These are phyloP conservation scores for Cladosporium sp. DNA, from an alignment of 2,329 filamentous ascomycete genomes.

Conservation along the genomic window DNA sequence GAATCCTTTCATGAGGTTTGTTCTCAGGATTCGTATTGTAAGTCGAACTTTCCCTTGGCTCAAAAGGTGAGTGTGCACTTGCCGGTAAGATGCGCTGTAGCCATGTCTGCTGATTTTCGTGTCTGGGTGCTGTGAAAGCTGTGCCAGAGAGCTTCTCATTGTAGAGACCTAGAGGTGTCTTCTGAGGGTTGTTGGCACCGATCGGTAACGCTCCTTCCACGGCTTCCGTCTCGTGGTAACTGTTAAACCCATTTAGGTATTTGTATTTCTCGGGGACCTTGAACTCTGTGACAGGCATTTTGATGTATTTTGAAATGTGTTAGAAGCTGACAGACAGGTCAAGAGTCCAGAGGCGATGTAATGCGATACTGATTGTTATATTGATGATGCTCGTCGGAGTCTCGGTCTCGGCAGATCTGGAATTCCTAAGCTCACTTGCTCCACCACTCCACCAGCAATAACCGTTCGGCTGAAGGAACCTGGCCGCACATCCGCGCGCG, in stretches of 20 bases:
- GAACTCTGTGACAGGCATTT: slow-evolving; percentile 67
- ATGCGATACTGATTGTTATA: slow-evolving; percentile 1
- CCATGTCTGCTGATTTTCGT: slow-evolving; percentile 60
- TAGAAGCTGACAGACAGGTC: background rate
- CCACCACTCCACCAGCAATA: slow-evolving; percentile 5
- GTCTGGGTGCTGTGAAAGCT: slow-evolving; percentile 58
- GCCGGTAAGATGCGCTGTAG: slow-evolving; percentile 59
- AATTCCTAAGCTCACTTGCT: background rate
- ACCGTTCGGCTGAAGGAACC: slow-evolving; percentile 3
- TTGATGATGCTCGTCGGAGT: background rate
- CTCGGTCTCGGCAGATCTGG: background rate
- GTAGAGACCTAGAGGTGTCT: slow-evolving; percentile 75
- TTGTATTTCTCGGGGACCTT: slow-evolving; percentile 66
- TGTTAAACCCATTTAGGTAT: slow-evolving; percentile 77
- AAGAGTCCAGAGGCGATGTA: background rate
- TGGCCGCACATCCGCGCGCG: slow-evolving; percentile 3
- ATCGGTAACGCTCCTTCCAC: slow-evolving; percentile 71
- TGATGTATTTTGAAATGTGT: slow-evolving; percentile 22
- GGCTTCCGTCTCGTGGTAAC: slow-evolving; percentile 78
- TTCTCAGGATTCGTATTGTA: slow-evolving; percentile 54
- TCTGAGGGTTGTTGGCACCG: slow-evolving; percentile 79
- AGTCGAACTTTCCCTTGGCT: slow-evolving; percentile 49
- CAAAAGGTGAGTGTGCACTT: slow-evolving; percentile 58
- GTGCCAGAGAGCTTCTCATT: slow-evolving; percentile 69
- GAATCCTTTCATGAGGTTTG: slow-evolving; percentile 58